These are phyloP conservation scores for Heritiera littoralis DNA, from an alignment of 345 rosid genomes.

Conservation along the genomic window DNA sequence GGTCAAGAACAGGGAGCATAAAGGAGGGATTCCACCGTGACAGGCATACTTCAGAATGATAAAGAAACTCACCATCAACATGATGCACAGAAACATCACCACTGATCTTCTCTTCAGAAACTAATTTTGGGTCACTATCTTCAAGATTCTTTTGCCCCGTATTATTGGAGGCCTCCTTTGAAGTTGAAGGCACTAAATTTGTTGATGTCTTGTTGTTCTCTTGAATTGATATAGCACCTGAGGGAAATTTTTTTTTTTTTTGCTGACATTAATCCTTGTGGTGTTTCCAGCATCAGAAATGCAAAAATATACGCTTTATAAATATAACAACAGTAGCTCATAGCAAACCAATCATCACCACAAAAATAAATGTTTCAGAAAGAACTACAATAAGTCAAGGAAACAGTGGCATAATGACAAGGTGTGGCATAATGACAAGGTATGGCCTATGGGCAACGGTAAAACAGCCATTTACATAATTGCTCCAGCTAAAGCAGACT, in stretches of 20 bases:
- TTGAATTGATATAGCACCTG: conserved; percentile 30
- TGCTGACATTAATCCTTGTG: neutral
- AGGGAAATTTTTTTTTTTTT: neutral
- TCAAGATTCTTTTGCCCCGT: conserved; percentile 23
- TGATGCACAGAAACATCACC: conserved; percentile 18
- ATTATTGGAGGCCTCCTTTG: conserved; percentile 16
- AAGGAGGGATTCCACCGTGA: neutral
- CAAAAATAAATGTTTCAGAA: neutral
- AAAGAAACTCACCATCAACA: conserved; percentile 31
- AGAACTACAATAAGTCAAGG: neutral
- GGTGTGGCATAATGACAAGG: neutral
- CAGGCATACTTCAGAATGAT: neutral
- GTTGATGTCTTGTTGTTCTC: conserved; percentile 14
- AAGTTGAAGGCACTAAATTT: conserved; percentile 27
- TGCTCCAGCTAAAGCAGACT: neutral
- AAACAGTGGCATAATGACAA: neutral
- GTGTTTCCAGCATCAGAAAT: neutral
- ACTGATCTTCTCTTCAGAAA: conserved; percentile 29
- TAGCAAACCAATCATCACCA: neutral
- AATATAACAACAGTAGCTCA: neutral
- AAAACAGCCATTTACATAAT: neutral
- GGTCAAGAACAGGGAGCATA: neutral
- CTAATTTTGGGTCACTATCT: conserved; percentile 25
- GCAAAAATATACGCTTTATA: neutral
- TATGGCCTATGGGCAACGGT: neutral